Evolutionary conservation across 176 grass and related monocot species (phyloP), one percentile per base, ranked within the genome.

Genomic region (Carex myosuroides): DNA sequence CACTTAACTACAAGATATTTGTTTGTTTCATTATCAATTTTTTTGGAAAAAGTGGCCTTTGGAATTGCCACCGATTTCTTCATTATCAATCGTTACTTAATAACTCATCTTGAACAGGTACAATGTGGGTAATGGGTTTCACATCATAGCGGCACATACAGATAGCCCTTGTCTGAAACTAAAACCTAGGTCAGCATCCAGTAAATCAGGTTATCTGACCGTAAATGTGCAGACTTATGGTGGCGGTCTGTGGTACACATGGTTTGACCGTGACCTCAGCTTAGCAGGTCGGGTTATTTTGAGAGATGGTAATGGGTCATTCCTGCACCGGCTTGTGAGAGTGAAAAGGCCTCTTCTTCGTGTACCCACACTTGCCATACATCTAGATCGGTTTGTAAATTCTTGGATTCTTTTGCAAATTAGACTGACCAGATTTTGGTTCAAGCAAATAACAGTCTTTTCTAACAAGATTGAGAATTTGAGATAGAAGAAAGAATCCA

Each of bases 111-210:
- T 89, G 56, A 88, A 85, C 89, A 98, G 95, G 79, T 98, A 98
- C 84, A 91, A 82, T 53, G 82, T 85, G 63, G 92, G 95, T 29
- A 92, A 86, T 30, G 92, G 95, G 32, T 94, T 98, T 82, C 89
- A 98, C 32, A 91, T 98, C 48, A 94, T 98, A 75, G 95, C 92
- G 2, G 92, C 95, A 41, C 95, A 98, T 88, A 94, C 92, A 13
- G 95, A 98, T 70, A 98, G 95, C 56, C 95, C 95, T 14, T 98
- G 95, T 68, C 89, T 98, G 83, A 98, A 98, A 86, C 87, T 98
- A 16, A 98, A 98, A 84, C 95, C 95, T 2, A 88, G 82, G 24
- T 98, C 95, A 30, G 90, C 92, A 56, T 93, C 90, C 35, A 87
- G 86, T 71, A 98, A 98, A 81, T 89, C 85, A 84, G 95, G 92